phyloP scores from a whole-genome alignment of 2,329 filamentous ascomycete species.

The Fusarium sulawesiense region DNA sequence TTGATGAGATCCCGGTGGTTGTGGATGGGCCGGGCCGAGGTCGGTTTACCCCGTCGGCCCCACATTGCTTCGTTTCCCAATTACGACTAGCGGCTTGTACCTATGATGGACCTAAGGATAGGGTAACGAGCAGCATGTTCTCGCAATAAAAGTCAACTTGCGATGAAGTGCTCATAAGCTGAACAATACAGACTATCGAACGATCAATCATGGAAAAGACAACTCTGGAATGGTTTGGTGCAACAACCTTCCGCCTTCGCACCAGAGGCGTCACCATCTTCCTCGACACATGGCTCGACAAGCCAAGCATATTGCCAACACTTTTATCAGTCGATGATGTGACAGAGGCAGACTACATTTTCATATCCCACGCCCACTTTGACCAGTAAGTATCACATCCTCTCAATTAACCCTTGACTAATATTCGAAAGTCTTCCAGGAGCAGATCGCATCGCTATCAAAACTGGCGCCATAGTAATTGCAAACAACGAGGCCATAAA shows the following conservation, averaged over 20 bases:
- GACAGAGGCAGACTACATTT: background rate
- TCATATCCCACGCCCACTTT: background rate
- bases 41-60: constrained; percentile 1
- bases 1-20: rapidly evolving
- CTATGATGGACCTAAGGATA: background rate
- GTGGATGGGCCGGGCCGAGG: background rate
- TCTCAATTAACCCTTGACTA: too few species aligned
- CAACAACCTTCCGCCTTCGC: background rate
- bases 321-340: background rate
- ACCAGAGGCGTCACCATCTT: background rate
- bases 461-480: constrained; percentile 1
- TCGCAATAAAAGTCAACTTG: rapidly evolving
- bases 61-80: background rate
- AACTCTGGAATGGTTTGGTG: background rate
- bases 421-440: background rate
- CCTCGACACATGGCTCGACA: background rate
- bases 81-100: rapidly evolving
- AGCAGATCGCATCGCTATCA: constrained; percentile 8
- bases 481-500: background rate
- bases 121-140: background rate
- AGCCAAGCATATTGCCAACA: background rate
- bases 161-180: too few species aligned
- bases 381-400: constrained; percentile 11
- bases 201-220: too few species aligned
- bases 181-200: too few species aligned